A percentile compares a stretch with the other conserved stretches of the same genome.
phyloP scores from a whole-genome alignment of 108 stramenopile genomes.

The Nitzschia sp. region DNA sequence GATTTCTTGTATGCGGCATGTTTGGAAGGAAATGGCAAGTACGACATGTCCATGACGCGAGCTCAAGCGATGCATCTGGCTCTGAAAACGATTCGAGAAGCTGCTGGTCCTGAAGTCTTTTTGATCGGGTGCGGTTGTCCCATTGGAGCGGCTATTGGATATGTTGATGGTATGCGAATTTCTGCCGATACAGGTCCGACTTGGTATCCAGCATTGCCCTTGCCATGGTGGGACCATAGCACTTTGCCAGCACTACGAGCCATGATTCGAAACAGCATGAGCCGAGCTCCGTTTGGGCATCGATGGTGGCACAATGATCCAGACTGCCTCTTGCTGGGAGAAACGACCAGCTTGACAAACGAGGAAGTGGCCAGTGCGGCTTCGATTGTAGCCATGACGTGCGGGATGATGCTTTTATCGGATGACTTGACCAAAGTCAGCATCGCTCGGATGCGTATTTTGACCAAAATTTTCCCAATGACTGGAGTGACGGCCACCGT shows the following conservation, averaged over 20 bases:
- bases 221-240: conserved; percentile 87
- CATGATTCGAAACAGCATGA: conserved; percentile 91
- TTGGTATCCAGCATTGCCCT: conserved; percentile 85
- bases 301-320: conserved; percentile 96
- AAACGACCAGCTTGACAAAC: conserved; percentile 81
- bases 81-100: conserved; percentile 81
- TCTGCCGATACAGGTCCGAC: conserved; percentile 92
- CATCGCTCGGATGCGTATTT: conserved; percentile 57
- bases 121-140: conserved; percentile 92
- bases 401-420: conserved; percentile 88
- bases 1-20: conserved; percentile 94
- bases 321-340: conserved; percentile 88
- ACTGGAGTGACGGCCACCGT: conserved; percentile 79
- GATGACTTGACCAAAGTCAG: conserved; percentile 88
- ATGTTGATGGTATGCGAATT: conserved; percentile 87
- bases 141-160: conserved; percentile 77
- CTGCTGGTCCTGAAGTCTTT: conserved; percentile 78
- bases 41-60: conserved; percentile 80
- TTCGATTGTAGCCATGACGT: conserved; percentile 89
- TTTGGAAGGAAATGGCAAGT: conserved; percentile 84
- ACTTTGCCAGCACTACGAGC: conserved; percentile 89
- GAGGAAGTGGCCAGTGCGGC: conserved; percentile 87
- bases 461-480: conserved; percentile 80
- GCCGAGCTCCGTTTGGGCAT: conserved; percentile 79
- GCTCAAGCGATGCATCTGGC: conserved; percentile 90